These are phyloP conservation scores for Lepiota venenata DNA, from an alignment of 768 basidiomycete genomes.

Conservation along the genomic window DNA sequence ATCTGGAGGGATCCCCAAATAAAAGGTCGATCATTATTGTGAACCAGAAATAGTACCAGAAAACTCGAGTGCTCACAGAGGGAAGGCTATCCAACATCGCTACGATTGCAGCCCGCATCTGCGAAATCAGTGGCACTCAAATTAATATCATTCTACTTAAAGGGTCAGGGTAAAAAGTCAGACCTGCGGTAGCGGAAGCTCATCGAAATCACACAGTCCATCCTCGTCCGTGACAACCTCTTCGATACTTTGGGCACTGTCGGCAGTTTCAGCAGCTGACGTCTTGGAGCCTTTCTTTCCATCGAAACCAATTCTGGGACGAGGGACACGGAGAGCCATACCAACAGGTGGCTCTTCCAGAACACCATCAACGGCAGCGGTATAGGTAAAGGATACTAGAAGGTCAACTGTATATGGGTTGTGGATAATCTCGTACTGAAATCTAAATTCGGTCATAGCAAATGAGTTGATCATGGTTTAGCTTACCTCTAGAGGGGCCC, in stretches of 20 bases:
- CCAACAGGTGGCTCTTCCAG: constrained; percentile 60
- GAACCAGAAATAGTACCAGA: not conserved
- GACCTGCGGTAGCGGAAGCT: constrained; percentile 34
- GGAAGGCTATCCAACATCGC: constrained; percentile 45
- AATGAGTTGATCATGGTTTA: not conserved
- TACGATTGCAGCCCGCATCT: constrained; percentile 48
- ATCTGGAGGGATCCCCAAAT: constrained; percentile 29
- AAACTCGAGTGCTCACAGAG: constrained; percentile 30
- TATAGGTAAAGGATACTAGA: constrained; percentile 60
- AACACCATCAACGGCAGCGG: constrained; percentile 48
- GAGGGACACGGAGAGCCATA: constrained; percentile 52
- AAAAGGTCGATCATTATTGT: not conserved
- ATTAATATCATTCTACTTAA: not conserved
- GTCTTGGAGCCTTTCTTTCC: not conserved
- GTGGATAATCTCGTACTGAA: constrained; percentile 65
- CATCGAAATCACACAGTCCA: constrained; percentile 52
- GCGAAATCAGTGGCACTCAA: not conserved
- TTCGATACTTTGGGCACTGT: constrained; percentile 1
- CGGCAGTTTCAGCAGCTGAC: not conserved
- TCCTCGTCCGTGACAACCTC: constrained; percentile 22
- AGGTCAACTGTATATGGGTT: constrained; percentile 66
- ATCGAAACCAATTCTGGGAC: constrained; percentile 22
- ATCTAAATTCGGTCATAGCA: not conserved
- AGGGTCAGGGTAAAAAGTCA: constrained; percentile 5
- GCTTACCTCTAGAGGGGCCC: constrained; percentile 63